Evolutionary conservation across 2,329 filamentous ascomycete species (phyloP), one percentile per base, ranked within the genome.

Genomic region (Pestalotiopsis sp.): DNA sequence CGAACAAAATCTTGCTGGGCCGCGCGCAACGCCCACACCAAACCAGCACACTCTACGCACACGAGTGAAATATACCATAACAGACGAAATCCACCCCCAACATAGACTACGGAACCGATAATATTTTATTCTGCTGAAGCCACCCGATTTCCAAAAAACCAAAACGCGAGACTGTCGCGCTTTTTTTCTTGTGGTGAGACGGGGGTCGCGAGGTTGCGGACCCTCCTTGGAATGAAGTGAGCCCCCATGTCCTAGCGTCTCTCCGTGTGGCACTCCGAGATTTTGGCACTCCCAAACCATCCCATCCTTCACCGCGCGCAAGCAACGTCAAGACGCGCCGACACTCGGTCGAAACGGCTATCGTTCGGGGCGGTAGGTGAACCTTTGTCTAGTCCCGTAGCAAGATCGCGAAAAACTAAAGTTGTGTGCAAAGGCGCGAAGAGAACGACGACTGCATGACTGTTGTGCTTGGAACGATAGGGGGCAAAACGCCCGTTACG

Each of bases 271-370:
- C 65, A 66, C 65, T 66, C 65, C 27, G 31, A 60, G 52, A 63
- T 63, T 68, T 68, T 68, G 66, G 59, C 58, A 45, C 38, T 56
- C 59, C 66, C 38, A 68, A 27, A 52, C 58, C 17, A n/a, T 58
- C 66, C 59, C 57, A 56, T 62, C 58, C 52, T 49, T 41, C 60
- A 45, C 45, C 66, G 61, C 66, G 66, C 62, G 17, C 40, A 25
- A 68, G 41, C 45, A 40, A 52, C 60, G 61, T 65, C 49, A 58
- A 57, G 40, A 65, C 66, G 66, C 66, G 66, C 66, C 66, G 38
- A 65, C 12, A 11, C 49, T 52, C 17, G 61, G n/a, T 65, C 13
- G 45, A 68, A 45, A 52, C 58, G 41, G 52, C 52, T 25, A 64
- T 64, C 38, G 58, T 56, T n/a, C 40, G 40, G 27, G 41, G 27